These are phyloP conservation scores for Microsporum ferrugineum DNA, from an alignment of 2,329 filamentous ascomycete genomes.

Conservation along the genomic window DNA sequence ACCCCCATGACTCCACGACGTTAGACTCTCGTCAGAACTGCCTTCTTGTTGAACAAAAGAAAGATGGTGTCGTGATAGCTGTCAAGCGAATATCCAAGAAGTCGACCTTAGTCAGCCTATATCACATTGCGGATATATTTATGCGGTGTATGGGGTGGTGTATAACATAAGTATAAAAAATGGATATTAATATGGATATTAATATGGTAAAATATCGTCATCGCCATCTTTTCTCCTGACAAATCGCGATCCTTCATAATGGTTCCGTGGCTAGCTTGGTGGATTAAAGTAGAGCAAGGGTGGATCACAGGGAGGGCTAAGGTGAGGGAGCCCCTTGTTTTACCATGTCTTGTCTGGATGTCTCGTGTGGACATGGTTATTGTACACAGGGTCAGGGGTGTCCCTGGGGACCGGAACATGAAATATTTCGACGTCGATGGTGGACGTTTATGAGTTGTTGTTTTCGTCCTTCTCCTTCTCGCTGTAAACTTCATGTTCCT, in stretches of 20 bases:
- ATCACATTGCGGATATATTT: neutral
- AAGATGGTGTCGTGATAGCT: neutral
- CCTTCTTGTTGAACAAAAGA: neutral
- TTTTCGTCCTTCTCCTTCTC: neutral
- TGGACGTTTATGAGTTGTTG: neutral
- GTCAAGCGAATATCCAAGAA: neutral
- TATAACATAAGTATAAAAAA: neutral
- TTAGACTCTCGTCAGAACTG: neutral
- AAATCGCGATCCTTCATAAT: neutral
- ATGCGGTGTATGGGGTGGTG: neutral
- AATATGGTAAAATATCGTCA: neutral
- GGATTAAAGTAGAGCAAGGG: neutral
- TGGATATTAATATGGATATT: neutral
- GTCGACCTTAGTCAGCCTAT: no score
- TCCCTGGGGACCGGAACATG: neutral
- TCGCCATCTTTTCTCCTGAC: neutral
- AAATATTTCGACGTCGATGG: neutral
- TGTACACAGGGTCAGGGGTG: neutral
- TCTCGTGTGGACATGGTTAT: slow-evolving; percentile 1
- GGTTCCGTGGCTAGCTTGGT: neutral
- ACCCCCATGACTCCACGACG: neutral
- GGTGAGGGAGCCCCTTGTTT: neutral
- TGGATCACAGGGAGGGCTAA: neutral
- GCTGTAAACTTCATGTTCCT: neutral
- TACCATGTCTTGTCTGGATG: neutral